Evolutionary conservation across 73 alveolate species (phyloP).

Genomic region (Symbiodinium pilosum): DNA sequence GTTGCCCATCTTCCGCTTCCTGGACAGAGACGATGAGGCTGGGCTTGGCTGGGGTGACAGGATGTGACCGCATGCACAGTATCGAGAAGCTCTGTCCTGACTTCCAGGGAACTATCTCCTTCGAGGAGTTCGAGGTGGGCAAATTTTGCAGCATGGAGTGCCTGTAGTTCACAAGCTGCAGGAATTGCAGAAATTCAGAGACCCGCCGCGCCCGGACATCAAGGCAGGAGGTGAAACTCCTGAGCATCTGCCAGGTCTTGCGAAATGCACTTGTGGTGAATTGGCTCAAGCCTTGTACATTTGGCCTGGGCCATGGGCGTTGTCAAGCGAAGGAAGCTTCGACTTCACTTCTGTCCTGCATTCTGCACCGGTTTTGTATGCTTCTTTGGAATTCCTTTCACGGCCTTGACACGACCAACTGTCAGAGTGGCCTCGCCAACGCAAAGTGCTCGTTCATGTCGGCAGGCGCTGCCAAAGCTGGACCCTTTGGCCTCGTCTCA

Average conservation of each 20-base stretch:
- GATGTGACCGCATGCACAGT: neutral
- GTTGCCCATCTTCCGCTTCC: constrained; percentile 82
- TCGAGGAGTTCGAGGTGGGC: constrained; percentile 74
- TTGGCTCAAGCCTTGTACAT: neutral
- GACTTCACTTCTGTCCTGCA: neutral
- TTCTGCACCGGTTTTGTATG: neutral
- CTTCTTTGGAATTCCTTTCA: neutral
- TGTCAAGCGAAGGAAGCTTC: neutral
- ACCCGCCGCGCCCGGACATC: constrained; percentile 63
- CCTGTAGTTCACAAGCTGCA: neutral
- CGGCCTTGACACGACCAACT: no score
- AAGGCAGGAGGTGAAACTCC: neutral
- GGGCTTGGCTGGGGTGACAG: no score
- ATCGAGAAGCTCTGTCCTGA: neutral
- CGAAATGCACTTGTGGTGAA: neutral
- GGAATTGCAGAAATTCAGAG: constrained; percentile 59
- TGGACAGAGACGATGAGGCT: constrained; percentile 87
- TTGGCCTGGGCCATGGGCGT: neutral
- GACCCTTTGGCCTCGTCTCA: neutral
- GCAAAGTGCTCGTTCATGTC: no score
- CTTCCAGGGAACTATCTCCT: constrained; percentile 73
- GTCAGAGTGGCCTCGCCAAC: no score
- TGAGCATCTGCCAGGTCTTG: neutral
- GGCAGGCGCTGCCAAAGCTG: neutral
- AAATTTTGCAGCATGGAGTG: neutral